Conservation (phyloP, 805 yeast genomes). For the Ogataea neopini region DNA sequence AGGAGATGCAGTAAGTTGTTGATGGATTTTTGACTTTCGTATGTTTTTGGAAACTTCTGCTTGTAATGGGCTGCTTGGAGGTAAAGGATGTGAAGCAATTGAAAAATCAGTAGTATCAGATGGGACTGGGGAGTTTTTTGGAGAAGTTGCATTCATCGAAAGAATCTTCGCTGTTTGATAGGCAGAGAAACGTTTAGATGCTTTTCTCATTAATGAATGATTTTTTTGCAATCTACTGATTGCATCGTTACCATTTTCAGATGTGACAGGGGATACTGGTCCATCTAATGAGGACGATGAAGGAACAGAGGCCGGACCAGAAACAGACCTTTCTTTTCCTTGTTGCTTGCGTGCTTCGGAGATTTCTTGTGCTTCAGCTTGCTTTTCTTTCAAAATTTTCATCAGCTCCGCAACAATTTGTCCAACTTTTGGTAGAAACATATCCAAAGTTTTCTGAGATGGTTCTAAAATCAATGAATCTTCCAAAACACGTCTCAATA, state of each 20-base stretch:
- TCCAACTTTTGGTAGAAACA: constrained; percentile 79
- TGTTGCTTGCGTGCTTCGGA: constrained; percentile 18
- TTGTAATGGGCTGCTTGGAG: constrained; percentile 28
- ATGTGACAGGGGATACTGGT: constrained; percentile 4
- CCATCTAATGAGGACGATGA: constrained; percentile 4
- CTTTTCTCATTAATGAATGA: constrained; percentile 83
- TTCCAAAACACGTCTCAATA: constrained; percentile 76
- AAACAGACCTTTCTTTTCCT: constrained; percentile 26
- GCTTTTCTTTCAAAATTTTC: constrained; percentile 79
- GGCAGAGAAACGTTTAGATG: constrained; percentile 91
- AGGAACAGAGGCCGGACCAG: constrained; percentile 27
- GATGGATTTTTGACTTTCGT: constrained; percentile 28
- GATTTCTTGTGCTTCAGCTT: constrained; percentile 41
- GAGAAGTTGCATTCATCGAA: constrained; percentile 27
- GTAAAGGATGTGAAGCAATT: constrained; percentile 13
- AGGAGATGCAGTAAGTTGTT: constrained; percentile 17
- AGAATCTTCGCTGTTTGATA: constrained; percentile 55
- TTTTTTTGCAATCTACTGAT: constrained; percentile 78
- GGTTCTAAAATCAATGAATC: constrained; percentile 84
- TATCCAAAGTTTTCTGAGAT: constrained; percentile 76
- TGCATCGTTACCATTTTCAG: constrained; percentile 48
- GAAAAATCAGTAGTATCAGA: constrained; percentile 5
- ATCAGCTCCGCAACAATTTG: constrained; percentile 81
- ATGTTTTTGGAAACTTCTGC: constrained; percentile 28
- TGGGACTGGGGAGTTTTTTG: constrained; percentile 18